Evolutionary conservation across 2,329 filamentous ascomycete species (phyloP).

Genomic region (Thermochaetoides dissita): DNA sequence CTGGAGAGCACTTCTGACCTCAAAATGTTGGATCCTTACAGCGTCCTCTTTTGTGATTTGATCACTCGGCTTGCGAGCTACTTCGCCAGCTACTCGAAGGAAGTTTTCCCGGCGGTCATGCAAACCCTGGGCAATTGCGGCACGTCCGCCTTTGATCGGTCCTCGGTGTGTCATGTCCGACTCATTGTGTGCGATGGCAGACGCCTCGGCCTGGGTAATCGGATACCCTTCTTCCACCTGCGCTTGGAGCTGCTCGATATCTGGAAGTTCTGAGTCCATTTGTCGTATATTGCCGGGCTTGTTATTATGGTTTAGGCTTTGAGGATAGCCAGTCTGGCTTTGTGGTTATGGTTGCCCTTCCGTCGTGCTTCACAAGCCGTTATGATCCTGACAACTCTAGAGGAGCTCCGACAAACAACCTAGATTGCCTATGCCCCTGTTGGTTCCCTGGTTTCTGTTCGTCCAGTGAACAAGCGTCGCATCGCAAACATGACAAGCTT

Average conservation of each 20-base stretch:
- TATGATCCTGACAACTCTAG: too few relatives aligned
- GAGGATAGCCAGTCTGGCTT: neutral
- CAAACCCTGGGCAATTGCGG: conserved; percentile 21
- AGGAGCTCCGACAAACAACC: too few relatives aligned
- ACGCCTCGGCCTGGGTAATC: conserved; percentile 17
- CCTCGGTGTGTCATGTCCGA: conserved; percentile 19
- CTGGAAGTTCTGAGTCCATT: conserved; percentile 7
- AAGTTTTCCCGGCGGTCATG: conserved; percentile 23
- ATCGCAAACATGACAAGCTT: too few relatives aligned
- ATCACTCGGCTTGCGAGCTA: conserved; percentile 17
- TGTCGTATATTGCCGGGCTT: neutral
- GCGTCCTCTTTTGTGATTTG: conserved; percentile 21
- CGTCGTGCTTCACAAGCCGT: too few relatives aligned
- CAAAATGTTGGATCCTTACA: conserved; percentile 11
- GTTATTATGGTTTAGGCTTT: neutral
- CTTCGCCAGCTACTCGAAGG: conserved; percentile 17
- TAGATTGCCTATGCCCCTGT: too few relatives aligned
- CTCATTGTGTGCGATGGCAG: conserved; percentile 16
- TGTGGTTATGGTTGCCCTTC: neutral
- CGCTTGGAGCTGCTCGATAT: conserved; percentile 8
- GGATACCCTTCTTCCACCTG: conserved; percentile 15
- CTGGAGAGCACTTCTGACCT: conserved; percentile 2
- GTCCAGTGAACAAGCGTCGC: too few relatives aligned
- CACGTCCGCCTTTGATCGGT: conserved; percentile 20
- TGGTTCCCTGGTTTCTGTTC: too few relatives aligned